Evolutionary conservation across 192 early-diverging fungal genomes (phyloP), one percentile per base, ranked within the genome.

Genomic region (Linnemannia zychae): DNA sequence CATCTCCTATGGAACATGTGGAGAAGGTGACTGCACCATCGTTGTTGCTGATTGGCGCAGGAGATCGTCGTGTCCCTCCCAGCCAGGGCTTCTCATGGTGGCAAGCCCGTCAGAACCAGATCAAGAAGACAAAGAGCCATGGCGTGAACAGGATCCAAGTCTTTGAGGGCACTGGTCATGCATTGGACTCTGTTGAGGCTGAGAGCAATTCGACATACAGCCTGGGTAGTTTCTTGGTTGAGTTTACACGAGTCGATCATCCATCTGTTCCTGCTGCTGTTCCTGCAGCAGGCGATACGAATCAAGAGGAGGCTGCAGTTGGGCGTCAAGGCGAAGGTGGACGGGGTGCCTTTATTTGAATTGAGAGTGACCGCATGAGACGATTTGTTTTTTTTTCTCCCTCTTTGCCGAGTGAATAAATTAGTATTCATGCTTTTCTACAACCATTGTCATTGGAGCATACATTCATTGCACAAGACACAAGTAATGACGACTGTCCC

Each of bases 51-150:
- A 77, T 97, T 24, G 96, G 96, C 9, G 80, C 89, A 0, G 78
- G 82, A 16, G 95, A 96, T 71, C 91, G 94, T 31, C 92, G 95
- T 20, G 95, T 96, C 36, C 95, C 95, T 38, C 92, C 91, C 12
- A 82, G 86, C 38, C 92, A 96, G 74, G 93, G 93, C 68, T 67
- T 90, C 76, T 75, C 75, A 2, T 88, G 87, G 87, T 88, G 82
- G 82, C 83, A 88, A 36, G 82, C 82, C 11, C 67, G 87, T 71
- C 76, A 84, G 33, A 78, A 86, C 79, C 50, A 87, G 79, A 79
- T 87, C 83, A 33, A 87, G 84, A 73, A 88, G 79, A 40, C 82
- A 9, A n/a, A 73, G 20, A 69, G 49, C 38, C 28, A 84, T 34
- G 50, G 75, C 6, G 77, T 85, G 44, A 85, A 85, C 70, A 57